phyloP scores from a whole-genome alignment of 2,329 filamentous ascomycete genomes.

The Madurella mycetomatis region DNA sequence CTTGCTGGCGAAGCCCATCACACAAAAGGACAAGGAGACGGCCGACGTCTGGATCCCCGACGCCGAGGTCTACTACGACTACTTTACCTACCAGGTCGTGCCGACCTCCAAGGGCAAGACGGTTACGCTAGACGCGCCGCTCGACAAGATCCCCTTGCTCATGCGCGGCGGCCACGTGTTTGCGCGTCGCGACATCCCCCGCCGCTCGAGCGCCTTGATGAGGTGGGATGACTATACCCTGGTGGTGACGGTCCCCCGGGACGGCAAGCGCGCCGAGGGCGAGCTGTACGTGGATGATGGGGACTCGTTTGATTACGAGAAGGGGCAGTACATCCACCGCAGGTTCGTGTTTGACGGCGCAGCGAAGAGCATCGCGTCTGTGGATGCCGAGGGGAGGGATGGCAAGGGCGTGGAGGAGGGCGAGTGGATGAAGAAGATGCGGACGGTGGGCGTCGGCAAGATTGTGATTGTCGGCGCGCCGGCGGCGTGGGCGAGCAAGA shows the following conservation, averaged over 20 bases:
- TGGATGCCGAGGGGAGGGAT: slow-evolving; percentile 57
- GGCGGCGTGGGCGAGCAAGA: slow-evolving; percentile 62
- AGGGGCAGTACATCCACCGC: slow-evolving; percentile 84
- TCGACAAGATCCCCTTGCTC: slow-evolving; percentile 82
- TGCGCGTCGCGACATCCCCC: slow-evolving; percentile 80
- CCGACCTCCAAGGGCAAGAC: slow-evolving; percentile 63
- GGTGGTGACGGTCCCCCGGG: slow-evolving; percentile 65
- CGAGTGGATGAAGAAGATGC: slow-evolving; percentile 75
- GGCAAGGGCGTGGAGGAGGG: slow-evolving; percentile 59
- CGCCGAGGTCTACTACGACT: slow-evolving; percentile 87
- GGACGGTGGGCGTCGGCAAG: slow-evolving; percentile 73
- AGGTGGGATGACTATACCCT: slow-evolving; percentile 92
- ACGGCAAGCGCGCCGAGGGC: slow-evolving; percentile 64
- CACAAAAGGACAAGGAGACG: slow-evolving; percentile 66
- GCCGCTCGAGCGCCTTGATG: slow-evolving; percentile 84
- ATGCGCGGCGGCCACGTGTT: slow-evolving; percentile 94
- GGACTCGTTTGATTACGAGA: slow-evolving; percentile 82
- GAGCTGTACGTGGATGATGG: slow-evolving; percentile 90
- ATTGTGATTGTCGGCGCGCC: slow-evolving; percentile 80
- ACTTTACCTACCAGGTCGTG: slow-evolving; percentile 80
- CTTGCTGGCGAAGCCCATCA: slow-evolving; percentile 87
- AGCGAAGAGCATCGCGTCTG: slow-evolving; percentile 58
- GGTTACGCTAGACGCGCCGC: slow-evolving; percentile 67
- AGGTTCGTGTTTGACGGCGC: slow-evolving; percentile 62
- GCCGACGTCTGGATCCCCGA: slow-evolving; percentile 85